Evolutionary conservation across 495 filamentous ascomycete genomes (phyloP).

Genomic region (Xanthoparmelia taractica): DNA sequence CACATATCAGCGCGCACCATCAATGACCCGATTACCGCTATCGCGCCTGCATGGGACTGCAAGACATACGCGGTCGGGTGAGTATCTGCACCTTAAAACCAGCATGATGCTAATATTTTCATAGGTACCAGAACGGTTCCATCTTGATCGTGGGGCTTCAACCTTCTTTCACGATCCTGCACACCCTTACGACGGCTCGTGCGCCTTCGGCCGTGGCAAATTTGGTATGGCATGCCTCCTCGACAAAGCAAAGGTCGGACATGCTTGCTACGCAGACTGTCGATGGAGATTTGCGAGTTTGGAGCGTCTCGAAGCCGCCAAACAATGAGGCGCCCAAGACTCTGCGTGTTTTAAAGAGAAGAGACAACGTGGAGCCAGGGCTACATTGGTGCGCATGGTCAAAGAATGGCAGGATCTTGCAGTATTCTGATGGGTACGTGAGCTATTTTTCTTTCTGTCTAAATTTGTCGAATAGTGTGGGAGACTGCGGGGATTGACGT

Average conservation of each 20-base stretch:
- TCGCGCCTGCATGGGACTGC: conserved; percentile 88
- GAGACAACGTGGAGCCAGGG: conserved; percentile 62
- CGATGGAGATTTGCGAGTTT: conserved; percentile 89
- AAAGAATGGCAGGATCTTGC: conserved; percentile 91
- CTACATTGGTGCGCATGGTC: conserved; percentile 98
- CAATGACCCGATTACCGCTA: conserved; percentile 83
- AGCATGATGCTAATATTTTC: conserved; percentile 27
- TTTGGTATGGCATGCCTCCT: conserved; percentile 96
- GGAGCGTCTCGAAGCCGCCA: conserved; percentile 88
- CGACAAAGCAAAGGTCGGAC: conserved; percentile 92
- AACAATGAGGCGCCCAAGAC: conserved; percentile 69
- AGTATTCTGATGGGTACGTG: conserved; percentile 84
- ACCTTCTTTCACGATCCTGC: conserved; percentile 88
- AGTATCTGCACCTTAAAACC: conserved; percentile 25
- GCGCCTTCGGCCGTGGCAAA: conserved; percentile 80
- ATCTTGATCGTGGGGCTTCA: conserved; percentile 83
- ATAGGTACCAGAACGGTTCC: conserved; percentile 89
- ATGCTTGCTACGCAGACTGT: conserved; percentile 92
- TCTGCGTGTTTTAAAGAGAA: conserved; percentile 76
- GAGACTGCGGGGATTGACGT: not conserved
- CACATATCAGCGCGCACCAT: conserved; percentile 90
- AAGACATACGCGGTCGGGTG: conserved; percentile 96
- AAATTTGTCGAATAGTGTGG: not conserved
- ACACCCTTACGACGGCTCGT: conserved; percentile 76
- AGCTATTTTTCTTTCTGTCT: not conserved